Evolutionary conservation across 257 asterid species (phyloP), one percentile per base, ranked within the genome.

Genomic region (Paulownia fortunei): DNA sequence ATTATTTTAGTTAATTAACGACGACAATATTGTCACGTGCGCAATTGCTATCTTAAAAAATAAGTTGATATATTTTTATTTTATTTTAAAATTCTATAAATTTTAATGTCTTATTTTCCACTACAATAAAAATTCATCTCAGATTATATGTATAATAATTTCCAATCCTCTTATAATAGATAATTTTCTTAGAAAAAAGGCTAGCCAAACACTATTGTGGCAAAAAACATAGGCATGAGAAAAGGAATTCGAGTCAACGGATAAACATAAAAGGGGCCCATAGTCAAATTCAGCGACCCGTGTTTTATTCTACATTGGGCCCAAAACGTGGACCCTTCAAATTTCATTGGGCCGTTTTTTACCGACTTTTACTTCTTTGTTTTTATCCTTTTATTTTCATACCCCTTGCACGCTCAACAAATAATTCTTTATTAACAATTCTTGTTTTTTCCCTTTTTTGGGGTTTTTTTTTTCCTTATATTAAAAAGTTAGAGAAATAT

Each of bases 241-340:
- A 62, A 44, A 49, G 52, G 11, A 13, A 46, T 67, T 62, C 27
- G 72, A 51, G 55, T 65, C 72, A 39, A 65, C 24, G 26, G 52
- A 4, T 10, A 3, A 8, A 46, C 49, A 18, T 5, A 5, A 34
- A 61, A 5, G 26, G 21, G 26, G 51, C 39, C 52, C 19, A 12
- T 26, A 8, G 24, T 37, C 67, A 55, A n/a, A 51, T 7, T 46
- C 46, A 7, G 61, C 61, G 3, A 61, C 27, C 23, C 62, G 18
- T 18, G 11, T 12, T 54, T 27, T 32, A 32, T 0, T 2, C 7
- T 11, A 6, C 18, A 7, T 21, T 4, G 44, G 66, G 73, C 65
- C 73, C 62, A 41, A 64, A 32, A 62, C 10, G 39, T 30, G 27
- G 18, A 2, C 42, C 72, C 73, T 49, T 49, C 11, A 63, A 5